A percentile compares a stretch with the other conserved stretches of the same genome.
Conservation (phyloP, 139 green algal genomes). For the Coccomyxa sp. region DNA sequence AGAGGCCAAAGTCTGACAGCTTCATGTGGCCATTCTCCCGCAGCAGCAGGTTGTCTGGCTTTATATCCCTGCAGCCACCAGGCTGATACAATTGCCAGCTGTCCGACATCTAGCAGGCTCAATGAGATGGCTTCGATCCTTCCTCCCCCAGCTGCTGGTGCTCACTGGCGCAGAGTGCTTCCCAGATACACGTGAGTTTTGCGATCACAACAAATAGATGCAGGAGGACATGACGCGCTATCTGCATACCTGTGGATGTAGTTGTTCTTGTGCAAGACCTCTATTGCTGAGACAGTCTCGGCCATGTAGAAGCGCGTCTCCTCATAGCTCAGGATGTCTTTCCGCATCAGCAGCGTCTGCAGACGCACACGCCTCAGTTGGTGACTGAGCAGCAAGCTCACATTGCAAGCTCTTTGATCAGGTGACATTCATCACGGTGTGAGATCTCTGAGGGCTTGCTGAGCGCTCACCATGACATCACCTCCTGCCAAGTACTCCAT, state of each 20-base stretch:
- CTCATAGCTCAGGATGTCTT: slow-evolving; percentile 87
- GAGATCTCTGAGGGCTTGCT: too few species aligned
- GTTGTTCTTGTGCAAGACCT: slow-evolving; percentile 80
- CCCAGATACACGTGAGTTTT: too few species aligned
- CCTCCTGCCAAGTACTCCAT: slow-evolving; percentile 98
- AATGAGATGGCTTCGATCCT: background rate
- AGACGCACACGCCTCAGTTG: background rate
- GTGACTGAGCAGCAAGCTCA: too few species aligned
- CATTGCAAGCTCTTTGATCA: too few species aligned
- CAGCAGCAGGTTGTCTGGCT: slow-evolving; percentile 97
- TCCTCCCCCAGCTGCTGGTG: background rate
- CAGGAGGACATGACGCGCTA: too few species aligned
- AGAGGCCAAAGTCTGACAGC: slow-evolving; percentile 97
- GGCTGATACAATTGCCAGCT: too few species aligned
- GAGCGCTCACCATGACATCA: slow-evolving; percentile 93
- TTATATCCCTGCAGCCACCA: slow-evolving; percentile 83
- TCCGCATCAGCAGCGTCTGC: slow-evolving; percentile 95
- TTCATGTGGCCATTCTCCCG: slow-evolving; percentile 87
- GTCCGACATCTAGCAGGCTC: background rate
- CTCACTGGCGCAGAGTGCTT: background rate
- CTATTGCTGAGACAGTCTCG: slow-evolving; percentile 84
- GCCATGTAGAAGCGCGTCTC: slow-evolving; percentile 89
- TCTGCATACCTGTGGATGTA: slow-evolving; percentile 88
- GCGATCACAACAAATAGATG: too few species aligned
- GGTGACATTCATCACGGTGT: too few species aligned